Conservation (phyloP, 106 monocot genomes). For the Narthecium ossifragum region DNA sequence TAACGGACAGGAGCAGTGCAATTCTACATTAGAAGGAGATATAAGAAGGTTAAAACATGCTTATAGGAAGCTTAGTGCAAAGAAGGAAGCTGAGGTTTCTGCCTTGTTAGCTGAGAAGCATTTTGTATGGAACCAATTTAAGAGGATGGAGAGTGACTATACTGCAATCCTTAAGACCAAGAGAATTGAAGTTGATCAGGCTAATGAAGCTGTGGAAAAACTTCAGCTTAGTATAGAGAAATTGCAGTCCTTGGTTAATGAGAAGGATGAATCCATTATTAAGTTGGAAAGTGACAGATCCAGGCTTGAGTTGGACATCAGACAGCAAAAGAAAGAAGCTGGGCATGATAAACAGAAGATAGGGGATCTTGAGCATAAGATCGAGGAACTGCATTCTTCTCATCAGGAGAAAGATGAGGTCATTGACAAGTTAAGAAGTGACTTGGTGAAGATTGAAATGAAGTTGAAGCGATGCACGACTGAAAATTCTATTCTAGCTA, state of each 20-base stretch:
- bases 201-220: constrained; percentile 43
- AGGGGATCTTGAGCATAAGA: constrained; percentile 20
- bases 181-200: constrained; percentile 34
- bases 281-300: constrained; percentile 27
- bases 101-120: constrained; percentile 71
- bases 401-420: constrained; percentile 33
- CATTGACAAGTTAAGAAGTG: constrained; percentile 33
- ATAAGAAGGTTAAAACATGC: constrained; percentile 47
- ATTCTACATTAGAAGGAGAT: constrained; percentile 18
- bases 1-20: constrained; percentile 4
- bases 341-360: constrained; percentile 25
- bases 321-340: constrained; percentile 21
- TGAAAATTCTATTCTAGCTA: constrained; percentile 14
- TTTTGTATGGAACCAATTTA: constrained; percentile 81
- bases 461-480: background rate
- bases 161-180: constrained; percentile 32
- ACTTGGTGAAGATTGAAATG: constrained; percentile 17
- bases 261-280: constrained; percentile 43
- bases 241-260: constrained; percentile 17
- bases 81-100: constrained; percentile 54
- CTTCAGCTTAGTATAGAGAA: constrained; percentile 33
- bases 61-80: constrained; percentile 29
- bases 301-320: constrained; percentile 20
- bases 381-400: constrained; percentile 22
- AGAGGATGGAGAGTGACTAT: constrained; percentile 59